Conservation (phyloP, 2,329 filamentous ascomycete species). For the Pyrenochaeta sp. region DNA sequence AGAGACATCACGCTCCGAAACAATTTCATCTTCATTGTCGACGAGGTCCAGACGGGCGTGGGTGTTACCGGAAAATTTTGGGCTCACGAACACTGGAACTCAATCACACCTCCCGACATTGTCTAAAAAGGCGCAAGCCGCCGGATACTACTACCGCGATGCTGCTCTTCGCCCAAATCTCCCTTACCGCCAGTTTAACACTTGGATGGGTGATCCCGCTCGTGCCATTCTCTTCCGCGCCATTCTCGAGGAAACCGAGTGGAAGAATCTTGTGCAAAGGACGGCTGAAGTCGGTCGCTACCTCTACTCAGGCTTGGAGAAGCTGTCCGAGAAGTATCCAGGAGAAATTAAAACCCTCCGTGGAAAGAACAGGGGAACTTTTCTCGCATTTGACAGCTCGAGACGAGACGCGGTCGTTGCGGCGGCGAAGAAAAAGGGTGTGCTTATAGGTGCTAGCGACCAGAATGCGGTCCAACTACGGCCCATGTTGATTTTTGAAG, state of each 20-base stretch:
- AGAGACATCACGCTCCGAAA: conserved; percentile 79
- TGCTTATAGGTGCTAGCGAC: no score
- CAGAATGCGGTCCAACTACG: no score
- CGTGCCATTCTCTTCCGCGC: conserved; percentile 84
- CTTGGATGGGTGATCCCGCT: conserved; percentile 94
- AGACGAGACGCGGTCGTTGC: no score
- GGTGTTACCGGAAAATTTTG: conserved; percentile 94
- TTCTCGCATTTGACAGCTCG: no score
- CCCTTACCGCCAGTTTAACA: conserved; percentile 95
- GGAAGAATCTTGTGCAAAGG: conserved; percentile 76
- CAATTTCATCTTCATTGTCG: conserved; percentile 84
- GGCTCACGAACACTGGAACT: conserved; percentile 94
- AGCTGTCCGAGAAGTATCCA: no score
- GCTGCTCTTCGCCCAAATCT: conserved; percentile 83
- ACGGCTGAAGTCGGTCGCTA: conserved; percentile 83
- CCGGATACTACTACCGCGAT: conserved; percentile 90
- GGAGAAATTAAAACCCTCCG: no score
- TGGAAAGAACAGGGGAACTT: no score
- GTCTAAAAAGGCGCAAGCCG: conserved; percentile 96
- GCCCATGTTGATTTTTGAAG: no score
- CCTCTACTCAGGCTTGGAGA: conserved; percentile 51
- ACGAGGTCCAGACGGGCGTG: conserved; percentile 93
- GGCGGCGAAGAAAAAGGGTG: no score
- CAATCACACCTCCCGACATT: conserved; percentile 83
- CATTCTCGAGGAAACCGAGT: conserved; percentile 82